A percentile compares a stretch with the other conserved stretches of the same genome.
These are phyloP conservation scores for Populus davidiana DNA, from an alignment of 345 rosid genomes.

Conservation along the genomic window DNA sequence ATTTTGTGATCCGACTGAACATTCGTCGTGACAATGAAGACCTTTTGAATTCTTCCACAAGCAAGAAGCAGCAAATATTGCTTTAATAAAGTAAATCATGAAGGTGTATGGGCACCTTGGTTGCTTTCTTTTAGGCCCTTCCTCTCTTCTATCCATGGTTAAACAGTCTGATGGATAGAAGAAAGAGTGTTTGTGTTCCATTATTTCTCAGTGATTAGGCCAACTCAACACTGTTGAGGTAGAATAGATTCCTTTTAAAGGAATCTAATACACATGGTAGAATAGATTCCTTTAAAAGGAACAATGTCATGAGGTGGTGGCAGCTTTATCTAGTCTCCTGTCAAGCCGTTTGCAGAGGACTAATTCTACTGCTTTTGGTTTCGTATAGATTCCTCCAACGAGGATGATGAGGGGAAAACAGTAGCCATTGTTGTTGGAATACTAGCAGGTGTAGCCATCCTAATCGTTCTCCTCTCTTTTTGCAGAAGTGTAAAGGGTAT, in stretches of 20 bases:
- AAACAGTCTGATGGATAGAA: not conserved
- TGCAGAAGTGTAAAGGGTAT: constrained; percentile 59
- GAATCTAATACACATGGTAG: too few species aligned
- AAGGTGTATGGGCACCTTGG: constrained; percentile 17
- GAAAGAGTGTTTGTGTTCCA: not conserved
- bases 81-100: constrained; percentile 29
- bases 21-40: not conserved
- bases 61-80: constrained; percentile 12
- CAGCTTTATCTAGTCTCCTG: constrained; percentile 11
- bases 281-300: not conserved
- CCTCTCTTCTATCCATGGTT: not conserved
- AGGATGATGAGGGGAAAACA: constrained; percentile 67
- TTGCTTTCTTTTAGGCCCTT: constrained; percentile 22
- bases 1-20: too few species aligned
- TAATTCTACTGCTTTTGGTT: constrained; percentile 16
- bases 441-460: constrained; percentile 63
- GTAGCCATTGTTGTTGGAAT: constrained; percentile 80
- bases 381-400: constrained; percentile 52
- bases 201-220: constrained; percentile 1
- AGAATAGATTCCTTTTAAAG: too few species aligned
- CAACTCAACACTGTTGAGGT: not conserved
- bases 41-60: not conserved
- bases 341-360: constrained; percentile 1
- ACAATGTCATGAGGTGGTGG: not conserved
- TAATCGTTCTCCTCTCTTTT: constrained; percentile 70